A percentile compares a stretch with the other conserved stretches of the same genome.
Conservation (phyloP, 208 protist species). For the Porcisia deanei region DNA sequence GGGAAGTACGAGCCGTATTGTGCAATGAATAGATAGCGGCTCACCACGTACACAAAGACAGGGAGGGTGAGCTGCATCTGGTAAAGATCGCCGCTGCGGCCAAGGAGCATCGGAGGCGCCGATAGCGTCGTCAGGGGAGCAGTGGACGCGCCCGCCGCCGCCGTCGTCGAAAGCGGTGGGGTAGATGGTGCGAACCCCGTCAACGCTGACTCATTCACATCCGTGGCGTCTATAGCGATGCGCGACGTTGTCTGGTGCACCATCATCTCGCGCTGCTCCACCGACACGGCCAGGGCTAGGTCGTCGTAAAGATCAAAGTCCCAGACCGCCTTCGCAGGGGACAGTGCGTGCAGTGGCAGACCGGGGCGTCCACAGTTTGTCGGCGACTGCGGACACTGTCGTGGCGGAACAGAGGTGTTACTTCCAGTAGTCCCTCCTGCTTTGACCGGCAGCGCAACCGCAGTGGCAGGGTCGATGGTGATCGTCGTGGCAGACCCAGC, state of each 20-base stretch:
- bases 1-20: constrained; percentile 62
- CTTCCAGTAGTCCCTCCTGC: background rate
- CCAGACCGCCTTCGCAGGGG: constrained; percentile 25
- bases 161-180: background rate
- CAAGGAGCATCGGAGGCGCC: constrained; percentile 4
- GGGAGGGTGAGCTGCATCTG: constrained; percentile 51
- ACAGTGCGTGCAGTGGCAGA: background rate
- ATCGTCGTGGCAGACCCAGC: background rate
- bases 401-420: background rate
- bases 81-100: constrained; percentile 7
- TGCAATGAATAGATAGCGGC: constrained; percentile 62
- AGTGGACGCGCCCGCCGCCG: background rate
- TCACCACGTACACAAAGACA: constrained; percentile 78
- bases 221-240: constrained; percentile 14
- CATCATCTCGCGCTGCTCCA: constrained; percentile 9
- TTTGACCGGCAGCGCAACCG: background rate
- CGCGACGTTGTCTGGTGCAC: constrained; percentile 17
- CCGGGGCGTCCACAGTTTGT: too few relatives aligned
- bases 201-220: background rate
- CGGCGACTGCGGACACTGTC: background rate
- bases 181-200: background rate
- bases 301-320: constrained; percentile 53
- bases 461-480: background rate
- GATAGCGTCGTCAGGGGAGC: background rate
- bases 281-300: constrained; percentile 25